Conservation (phyloP, 1,284 basidiomycete genomes). For the Sanghuangporus sanghuang region DNA sequence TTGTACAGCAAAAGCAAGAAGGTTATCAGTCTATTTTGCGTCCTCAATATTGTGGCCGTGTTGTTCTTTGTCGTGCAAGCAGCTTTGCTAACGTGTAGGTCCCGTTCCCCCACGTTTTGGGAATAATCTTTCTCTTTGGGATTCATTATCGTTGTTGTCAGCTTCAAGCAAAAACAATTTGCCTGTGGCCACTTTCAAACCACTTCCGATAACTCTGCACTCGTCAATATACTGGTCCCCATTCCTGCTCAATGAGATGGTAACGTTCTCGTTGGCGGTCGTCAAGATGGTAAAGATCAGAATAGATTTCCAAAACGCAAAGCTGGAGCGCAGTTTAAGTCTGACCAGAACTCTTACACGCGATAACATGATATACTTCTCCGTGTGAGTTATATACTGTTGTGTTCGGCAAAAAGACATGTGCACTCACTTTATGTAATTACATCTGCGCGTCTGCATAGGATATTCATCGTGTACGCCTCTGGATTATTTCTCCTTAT, state of each 20-base stretch:
- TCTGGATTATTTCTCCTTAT: not conserved
- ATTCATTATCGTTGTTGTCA: too few relatives aligned
- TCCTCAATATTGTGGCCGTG: not conserved
- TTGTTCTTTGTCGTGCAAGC: not conserved
- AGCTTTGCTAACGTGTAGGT: not conserved
- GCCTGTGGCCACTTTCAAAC: too few relatives aligned
- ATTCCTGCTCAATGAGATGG: conserved; percentile 1
- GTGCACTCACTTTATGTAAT: too few relatives aligned
- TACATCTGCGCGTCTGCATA: not conserved
- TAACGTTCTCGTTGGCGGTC: not conserved
- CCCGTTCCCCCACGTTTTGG: too few relatives aligned
- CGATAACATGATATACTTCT: conserved; percentile 5
- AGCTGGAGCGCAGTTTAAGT: not conserved
- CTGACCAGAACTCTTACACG: not conserved
- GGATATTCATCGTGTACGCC: conserved; percentile 1
- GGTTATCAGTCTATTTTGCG: not conserved
- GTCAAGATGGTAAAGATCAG: not conserved
- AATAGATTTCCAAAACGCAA: not conserved
- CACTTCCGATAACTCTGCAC: not conserved
- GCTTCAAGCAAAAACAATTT: too few relatives aligned
- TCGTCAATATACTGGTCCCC: not conserved
- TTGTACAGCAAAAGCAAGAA: not conserved
- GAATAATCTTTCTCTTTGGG: too few relatives aligned
- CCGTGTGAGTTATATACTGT: not conserved
- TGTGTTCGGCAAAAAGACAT: too few relatives aligned